Base-by-base conservation (phyloP, 768 basidiomycete genomes). In the Erythrobasidium yunnanense region DNA sequence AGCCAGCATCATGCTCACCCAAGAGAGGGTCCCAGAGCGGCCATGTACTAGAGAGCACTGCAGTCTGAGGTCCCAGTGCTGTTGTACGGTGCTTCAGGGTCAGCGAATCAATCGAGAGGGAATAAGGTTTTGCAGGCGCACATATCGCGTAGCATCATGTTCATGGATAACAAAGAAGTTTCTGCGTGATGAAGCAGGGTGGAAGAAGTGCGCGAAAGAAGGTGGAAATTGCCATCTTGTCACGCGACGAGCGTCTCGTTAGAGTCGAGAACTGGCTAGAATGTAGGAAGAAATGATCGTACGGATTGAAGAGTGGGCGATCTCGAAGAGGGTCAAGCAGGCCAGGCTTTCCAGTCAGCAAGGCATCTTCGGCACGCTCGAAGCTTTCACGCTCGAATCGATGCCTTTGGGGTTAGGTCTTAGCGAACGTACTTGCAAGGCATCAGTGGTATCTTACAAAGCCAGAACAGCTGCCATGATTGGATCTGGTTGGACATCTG, bases 81-180 rank as follows among this genome's bases (percentile, higher is more conserved):
- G 38, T 45, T 45, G 49, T 8, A 42, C 38, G 38, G 38, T 42
- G n/a, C n/a, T n/a, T n/a, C n/a, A n/a, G n/a, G n/a, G n/a, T n/a
- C n/a, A n/a, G n/a, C 38, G n/a, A 11, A 20, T 45, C 38, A 45
- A 20, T 11, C 11, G 38, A 45, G 38, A 20, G 38, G 38, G 38
- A 20, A 45, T 11, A 20, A 20, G 13, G n/a, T 45, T 45, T 8
- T 13, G 49, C 49, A 51, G 22, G 25, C 49, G 13, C 23, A 25
- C 49, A 25, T 51, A 51, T 13, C 17, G 17, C 8, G 49, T 51
- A 25, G 49, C 49, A 13, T 15, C 49, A 25, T 51, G 49, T 25
- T 51, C 49, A 51, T 51, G 49, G 49, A 51, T 51, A 13, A 51
- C 11, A 25, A 51, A 51, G 49, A 51, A 51, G 49, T 51, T 51